phyloP scores from a whole-genome alignment of 768 basidiomycete genomes.

The Trametes cinnabarina region DNA sequence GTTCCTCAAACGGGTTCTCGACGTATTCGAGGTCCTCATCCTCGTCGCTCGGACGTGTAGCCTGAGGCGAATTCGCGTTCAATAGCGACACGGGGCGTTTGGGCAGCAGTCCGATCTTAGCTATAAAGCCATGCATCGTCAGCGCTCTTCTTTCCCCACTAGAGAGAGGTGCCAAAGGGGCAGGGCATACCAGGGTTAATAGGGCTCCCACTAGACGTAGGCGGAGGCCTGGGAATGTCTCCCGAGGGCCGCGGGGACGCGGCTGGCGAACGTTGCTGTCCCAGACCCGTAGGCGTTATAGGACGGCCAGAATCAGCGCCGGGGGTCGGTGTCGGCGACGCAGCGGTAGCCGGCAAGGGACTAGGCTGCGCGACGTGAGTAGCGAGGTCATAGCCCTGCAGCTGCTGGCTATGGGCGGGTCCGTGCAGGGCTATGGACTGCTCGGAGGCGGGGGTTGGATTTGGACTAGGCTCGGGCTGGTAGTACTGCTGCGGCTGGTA shows the following conservation, averaged over 20 bases:
- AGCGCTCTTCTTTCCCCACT: neutral
- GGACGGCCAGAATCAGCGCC: neutral
- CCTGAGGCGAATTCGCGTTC: conserved; percentile 32
- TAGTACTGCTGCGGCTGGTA: conserved; percentile 24
- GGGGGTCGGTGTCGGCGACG: conserved; percentile 1
- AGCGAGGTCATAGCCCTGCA: conserved; percentile 26
- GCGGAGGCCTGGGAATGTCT: conserved; percentile 25
- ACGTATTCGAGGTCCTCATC: conserved; percentile 60
- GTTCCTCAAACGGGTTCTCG: conserved; percentile 74
- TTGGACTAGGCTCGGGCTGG: neutral
- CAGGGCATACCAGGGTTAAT: conserved; percentile 28
- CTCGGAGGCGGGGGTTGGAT: neutral
- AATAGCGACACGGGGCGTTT: conserved; percentile 70
- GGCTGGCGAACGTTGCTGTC: conserved; percentile 3
- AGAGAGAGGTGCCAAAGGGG: neutral
- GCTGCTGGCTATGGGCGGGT: neutral
- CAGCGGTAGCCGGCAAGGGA: neutral
- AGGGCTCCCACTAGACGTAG: conserved; percentile 24
- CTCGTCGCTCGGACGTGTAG: conserved; percentile 32
- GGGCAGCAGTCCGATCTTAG: conserved; percentile 68
- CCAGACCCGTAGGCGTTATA: neutral
- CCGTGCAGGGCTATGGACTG: conserved; percentile 1
- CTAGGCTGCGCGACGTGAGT: neutral
- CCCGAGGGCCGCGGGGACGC: conserved; percentile 19
- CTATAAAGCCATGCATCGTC: conserved; percentile 29